These are phyloP conservation scores for Cutaneotrichosporon dermatis DNA, from an alignment of 1,284 basidiomycete genomes.

Conservation along the genomic window DNA sequence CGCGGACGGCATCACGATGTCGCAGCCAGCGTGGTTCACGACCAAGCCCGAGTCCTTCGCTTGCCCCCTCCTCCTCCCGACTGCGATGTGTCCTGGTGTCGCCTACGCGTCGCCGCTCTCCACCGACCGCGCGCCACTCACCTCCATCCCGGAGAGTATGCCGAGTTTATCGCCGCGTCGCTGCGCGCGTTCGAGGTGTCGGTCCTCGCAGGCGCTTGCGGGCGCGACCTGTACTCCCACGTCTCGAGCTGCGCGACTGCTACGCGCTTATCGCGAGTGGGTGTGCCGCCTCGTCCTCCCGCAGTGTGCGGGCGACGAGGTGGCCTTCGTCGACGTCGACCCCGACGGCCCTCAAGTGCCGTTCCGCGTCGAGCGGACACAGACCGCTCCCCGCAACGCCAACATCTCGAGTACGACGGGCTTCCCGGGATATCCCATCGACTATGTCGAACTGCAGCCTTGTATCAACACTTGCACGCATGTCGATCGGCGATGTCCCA, in stretches of 20 bases:
- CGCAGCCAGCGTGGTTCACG: slow-evolving; percentile 37
- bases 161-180: slow-evolving; percentile 56
- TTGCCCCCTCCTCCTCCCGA: slow-evolving; percentile 66
- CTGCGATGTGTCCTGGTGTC: slow-evolving; percentile 68
- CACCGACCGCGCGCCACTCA: slow-evolving; percentile 33
- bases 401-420: slow-evolving; percentile 6
- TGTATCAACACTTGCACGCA: slow-evolving; percentile 71
- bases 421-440: slow-evolving; percentile 23
- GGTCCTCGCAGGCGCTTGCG: slow-evolving; percentile 65
- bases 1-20: slow-evolving; percentile 22
- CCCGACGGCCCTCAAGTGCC: slow-evolving; percentile 30
- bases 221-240: slow-evolving; percentile 73
- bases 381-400: slow-evolving; percentile 46
- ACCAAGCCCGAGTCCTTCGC: slow-evolving; percentile 53
- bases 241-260: slow-evolving; percentile 72
- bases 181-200: slow-evolving; percentile 69
- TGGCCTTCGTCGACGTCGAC: slow-evolving; percentile 35
- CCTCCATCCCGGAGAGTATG: slow-evolving; percentile 56
- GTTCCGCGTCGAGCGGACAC: slow-evolving; percentile 49
- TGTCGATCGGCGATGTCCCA: slow-evolving; percentile 70
- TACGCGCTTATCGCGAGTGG: slow-evolving; percentile 72
- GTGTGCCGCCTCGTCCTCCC: slow-evolving; percentile 68
- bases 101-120: slow-evolving; percentile 65
- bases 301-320: slow-evolving; percentile 56
- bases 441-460: slow-evolving; percentile 64